Base-by-base conservation (phyloP, 176 grass and related monocot genomes). In the Cenchrus fungigraminus region DNA sequence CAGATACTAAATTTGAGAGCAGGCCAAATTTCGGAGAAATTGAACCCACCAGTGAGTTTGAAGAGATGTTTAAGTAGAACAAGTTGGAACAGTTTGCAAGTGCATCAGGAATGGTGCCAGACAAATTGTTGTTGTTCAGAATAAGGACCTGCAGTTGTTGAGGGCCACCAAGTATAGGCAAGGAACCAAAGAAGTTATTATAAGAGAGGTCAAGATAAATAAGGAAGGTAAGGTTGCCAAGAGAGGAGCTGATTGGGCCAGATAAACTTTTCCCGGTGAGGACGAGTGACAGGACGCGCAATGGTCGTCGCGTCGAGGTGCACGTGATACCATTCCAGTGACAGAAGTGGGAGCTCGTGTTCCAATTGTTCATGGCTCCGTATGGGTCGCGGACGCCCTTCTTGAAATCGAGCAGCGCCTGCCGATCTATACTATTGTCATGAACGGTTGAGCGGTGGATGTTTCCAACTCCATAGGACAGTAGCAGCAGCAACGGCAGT, bases 231-330 rank as follows among this genome's bases (percentile, higher is more conserved):
- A 58, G 17, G 9, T 43, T 59, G 2, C 54, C 54, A 59, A 74
- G 28, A 34, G 74, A 77, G 9, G 53, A 13, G 17, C n/a, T 15
- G 4, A 73, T 73, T 1, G 25, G 0, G 0, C 70, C 46, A 8
- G 1, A 1, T 15, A 73, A 51, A 1, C 12, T 15, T 73, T 51
- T 0, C 4, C 22, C 45, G 0, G 1, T 10, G 57, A 76, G 8
- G 20, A 0, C 2, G 1, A 64, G 28, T 1, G 0, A 0, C 2
- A 0, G 0, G 25, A 82, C 80, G 1, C 42, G 53, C 44, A 45
- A 45, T 45, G 44, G 44, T 45, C 44, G 44, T 45, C 44, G 44
- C 44, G 1, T 37, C 31, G 31, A 32, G 37, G 37, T 37, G 37
- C 37, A 37, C 3, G 37, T 37, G 37, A 37, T 4, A 37, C 37